A percentile compares a stretch with the other conserved stretches of the same genome.
Evolutionary conservation across 768 basidiomycete species (phyloP).

Genomic region (Arthromyces matolae): DNA sequence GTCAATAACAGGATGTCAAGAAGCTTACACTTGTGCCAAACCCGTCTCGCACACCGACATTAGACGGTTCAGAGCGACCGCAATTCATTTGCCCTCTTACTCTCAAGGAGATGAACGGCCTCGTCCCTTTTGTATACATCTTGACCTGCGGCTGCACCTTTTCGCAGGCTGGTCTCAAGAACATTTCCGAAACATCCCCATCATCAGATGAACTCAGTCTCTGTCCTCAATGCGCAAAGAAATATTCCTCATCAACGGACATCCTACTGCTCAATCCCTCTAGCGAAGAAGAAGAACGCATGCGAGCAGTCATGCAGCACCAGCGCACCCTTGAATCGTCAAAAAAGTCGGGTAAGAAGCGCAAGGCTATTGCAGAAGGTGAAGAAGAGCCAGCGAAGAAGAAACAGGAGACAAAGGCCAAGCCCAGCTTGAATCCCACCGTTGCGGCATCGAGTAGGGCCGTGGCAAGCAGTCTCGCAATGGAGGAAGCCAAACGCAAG

Average conservation of each 20-base stretch:
- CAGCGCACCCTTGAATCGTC: slow-evolving; percentile 52
- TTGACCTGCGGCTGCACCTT: slow-evolving; percentile 88
- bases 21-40: slow-evolving; percentile 80
- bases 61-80: slow-evolving; percentile 45
- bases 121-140: slow-evolving; percentile 84
- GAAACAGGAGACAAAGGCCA: slow-evolving; percentile 33
- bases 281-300: slow-evolving; percentile 57
- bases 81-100: slow-evolving; percentile 90
- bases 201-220: slow-evolving; percentile 42
- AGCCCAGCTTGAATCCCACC: slow-evolving; percentile 47
- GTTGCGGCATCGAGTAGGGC: slow-evolving; percentile 59
- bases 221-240: slow-evolving; percentile 75
- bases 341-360: slow-evolving; percentile 55
- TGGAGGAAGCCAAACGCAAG: slow-evolving; percentile 81
- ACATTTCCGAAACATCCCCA: slow-evolving; percentile 41
- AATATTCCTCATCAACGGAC: slow-evolving; percentile 57
- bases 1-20: slow-evolving; percentile 72
- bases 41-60: slow-evolving; percentile 40
- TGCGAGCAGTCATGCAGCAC: slow-evolving; percentile 54
- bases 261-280: slow-evolving; percentile 67
- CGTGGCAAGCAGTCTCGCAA: slow-evolving; percentile 67
- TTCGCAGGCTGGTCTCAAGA: slow-evolving; percentile 77
- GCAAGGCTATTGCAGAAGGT: slow-evolving; percentile 35
- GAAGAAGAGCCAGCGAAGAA: slow-evolving; percentile 44
- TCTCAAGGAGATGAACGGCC: slow-evolving; percentile 92